Evolutionary conservation across 2,329 filamentous ascomycete species (phyloP), one percentile per base, ranked within the genome.

Genomic region (Cladosporium cucumerinum): DNA sequence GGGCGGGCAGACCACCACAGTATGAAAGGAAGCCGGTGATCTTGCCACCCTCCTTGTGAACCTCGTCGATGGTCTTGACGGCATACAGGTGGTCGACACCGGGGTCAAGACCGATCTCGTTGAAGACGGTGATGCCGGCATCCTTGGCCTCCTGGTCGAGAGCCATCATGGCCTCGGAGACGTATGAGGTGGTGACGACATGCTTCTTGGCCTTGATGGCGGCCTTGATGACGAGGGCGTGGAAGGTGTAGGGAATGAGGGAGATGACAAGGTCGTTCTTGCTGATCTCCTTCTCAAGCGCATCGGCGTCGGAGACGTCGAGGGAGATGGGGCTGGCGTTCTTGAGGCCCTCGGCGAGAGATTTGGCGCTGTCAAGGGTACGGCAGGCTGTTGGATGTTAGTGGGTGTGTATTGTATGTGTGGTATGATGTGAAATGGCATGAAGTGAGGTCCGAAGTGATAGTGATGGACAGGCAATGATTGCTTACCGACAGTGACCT

Each of bases 81-180:
- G 93, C 93, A 76, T 94, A 90, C 65, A 89, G 80, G 77, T 90
- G 88, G 76, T 92, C 89, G 70, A 92, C 86, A 75, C 89, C 88
- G 30, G 88, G 88, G 77, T 90, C 88, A 51, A 83, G 78, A 67
- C 92, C 92, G 75, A 96, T 96, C 85, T 98, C 94, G 81, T 98
- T 97, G 90, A 97, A 93, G 76, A 97, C 93, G 12, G 92, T 96
- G 76, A 97, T 97, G 67, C 93, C 93, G 21, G 94, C 94, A 68
- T 89, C 90, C 85, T 97, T 96, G 77, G 86, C 87, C 72, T 89
- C 82, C 72, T 88, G 83, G 74, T 97, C 90, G 59, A 98, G 87
- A 82, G 93, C 94, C 81, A 89, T 80, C 93, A 97, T 97, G 69
- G 92, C 91, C 3, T 92, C 92, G 5, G 91, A 96, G 68, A 97